Evolutionary conservation across 2,329 filamentous ascomycete genomes (phyloP), one percentile per base, ranked within the genome.

Genomic region (Colletotrichum endophyticum): DNA sequence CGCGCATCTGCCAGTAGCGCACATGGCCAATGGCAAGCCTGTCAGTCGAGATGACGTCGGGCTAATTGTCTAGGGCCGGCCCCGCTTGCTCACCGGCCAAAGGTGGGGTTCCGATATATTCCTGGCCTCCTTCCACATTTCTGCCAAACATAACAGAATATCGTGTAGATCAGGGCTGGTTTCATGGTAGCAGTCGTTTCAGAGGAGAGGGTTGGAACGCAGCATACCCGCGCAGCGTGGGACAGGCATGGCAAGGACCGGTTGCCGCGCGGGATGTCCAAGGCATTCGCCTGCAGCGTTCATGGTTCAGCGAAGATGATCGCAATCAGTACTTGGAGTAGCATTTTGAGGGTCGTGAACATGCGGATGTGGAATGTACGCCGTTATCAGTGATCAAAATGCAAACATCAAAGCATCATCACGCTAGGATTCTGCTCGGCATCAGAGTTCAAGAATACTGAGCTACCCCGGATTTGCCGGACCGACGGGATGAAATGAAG

Each of bases 31-130:
- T 30, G 6, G 32, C 3, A 56, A n/a, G 13, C 12, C 39, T 15
- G 2, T 1, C 15, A 32, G 8, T 30, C 16, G 2, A 6, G 22
- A n/a, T 53, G 34, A 39, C 57, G 22, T 53, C 15, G n/a, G 28
- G 22, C 57, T 53, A 28, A 22, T 36, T 62, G 11, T 49, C 44
- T 66, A 49, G 64, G 22, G 13, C 34, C 70, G 70, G 70, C 70
- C 70, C 74, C 74, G 28, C 74, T 25, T 15, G 9, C 9, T 22
- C 28, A 32, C 11, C 28, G 12, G 27, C 32, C 3, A 56, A 9
- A 53, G 57, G 64, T 76, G 74, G 70, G 53, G 74, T 69, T 36
- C 70, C 74, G 70, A 70, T 22, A 76, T 53, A 34, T 22, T 57
- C 64, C 19, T 34, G 9, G 25, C 34, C 8, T 19, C 19, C n/a